Percentiles rank a stretch among this genome's conserved stretches.
Conservation (phyloP, 257 asterid genomes). For the Salvia rosmarinus region DNA sequence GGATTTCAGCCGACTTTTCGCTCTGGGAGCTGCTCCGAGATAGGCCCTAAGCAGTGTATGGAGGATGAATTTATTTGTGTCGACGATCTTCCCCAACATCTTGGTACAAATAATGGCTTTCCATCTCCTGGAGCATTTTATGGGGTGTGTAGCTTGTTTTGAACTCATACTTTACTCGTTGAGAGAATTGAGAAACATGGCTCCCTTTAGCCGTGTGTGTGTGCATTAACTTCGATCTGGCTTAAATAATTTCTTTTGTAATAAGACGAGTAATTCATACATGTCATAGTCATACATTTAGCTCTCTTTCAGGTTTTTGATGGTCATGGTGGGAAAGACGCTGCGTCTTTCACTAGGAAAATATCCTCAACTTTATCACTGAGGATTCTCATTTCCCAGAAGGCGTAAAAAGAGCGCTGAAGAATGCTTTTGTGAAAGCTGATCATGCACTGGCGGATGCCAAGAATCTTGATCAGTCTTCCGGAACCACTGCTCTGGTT, state of each 20-base stretch:
- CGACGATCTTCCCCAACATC: constrained; percentile 66
- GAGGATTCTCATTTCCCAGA: constrained; percentile 78
- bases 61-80: constrained; percentile 82
- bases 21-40: constrained; percentile 83
- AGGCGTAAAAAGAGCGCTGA: constrained; percentile 62
- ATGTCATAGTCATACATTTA: constrained; percentile 8
- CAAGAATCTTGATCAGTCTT: constrained; percentile 62
- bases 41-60: constrained; percentile 81
- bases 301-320: constrained; percentile 72
- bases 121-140: constrained; percentile 76
- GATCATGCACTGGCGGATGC: constrained; percentile 78
- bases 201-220: background rate
- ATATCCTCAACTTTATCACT: constrained; percentile 60
- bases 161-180: constrained; percentile 9
- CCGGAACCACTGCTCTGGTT: constrained; percentile 77
- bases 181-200: background rate
- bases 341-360: constrained; percentile 75
- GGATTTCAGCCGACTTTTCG: constrained; percentile 63
- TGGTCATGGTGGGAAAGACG: constrained; percentile 88
- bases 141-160: constrained; percentile 63
- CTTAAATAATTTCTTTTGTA: no score
- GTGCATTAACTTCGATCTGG: constrained; percentile 14
- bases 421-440: constrained; percentile 73
- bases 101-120: constrained; percentile 44
- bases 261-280: no score